Conservation (phyloP, 306 rosid genomes). For the Trifolium subterraneum region DNA sequence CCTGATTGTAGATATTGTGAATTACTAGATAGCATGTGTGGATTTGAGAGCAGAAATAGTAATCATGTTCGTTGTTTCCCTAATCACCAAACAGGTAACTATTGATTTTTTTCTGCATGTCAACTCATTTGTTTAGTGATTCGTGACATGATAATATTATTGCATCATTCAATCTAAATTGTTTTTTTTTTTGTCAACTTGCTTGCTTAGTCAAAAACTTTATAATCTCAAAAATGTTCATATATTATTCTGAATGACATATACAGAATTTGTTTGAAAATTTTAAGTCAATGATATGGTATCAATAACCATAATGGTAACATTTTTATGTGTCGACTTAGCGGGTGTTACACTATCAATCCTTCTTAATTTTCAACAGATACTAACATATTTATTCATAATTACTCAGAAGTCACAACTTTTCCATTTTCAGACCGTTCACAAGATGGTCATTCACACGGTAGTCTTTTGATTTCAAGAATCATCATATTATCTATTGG, state of each 20-base stretch:
- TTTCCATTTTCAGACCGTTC: slow-evolving; percentile 47
- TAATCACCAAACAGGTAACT: slow-evolving; percentile 53
- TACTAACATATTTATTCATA: background rate
- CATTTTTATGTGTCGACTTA: background rate
- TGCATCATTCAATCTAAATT: background rate
- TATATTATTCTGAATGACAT: background rate
- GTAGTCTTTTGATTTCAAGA: slow-evolving; percentile 48
- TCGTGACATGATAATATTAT: background rate
- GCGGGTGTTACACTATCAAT: too few relatives aligned
- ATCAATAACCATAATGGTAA: background rate
- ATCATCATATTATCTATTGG: slow-evolving; percentile 56
- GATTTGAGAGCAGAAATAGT: slow-evolving; percentile 51
- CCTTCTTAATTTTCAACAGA: background rate
- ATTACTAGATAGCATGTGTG: slow-evolving; percentile 51
- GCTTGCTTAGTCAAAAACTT: slow-evolving; percentile 13
- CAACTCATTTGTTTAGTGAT: slow-evolving; percentile 15
- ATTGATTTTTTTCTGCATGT: background rate
- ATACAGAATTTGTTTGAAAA: slow-evolving; percentile 1
- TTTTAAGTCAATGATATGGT: slow-evolving; percentile 24
- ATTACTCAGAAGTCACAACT: background rate
- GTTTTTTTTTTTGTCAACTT: slow-evolving; percentile 13
- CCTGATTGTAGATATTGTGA: slow-evolving; percentile 71
- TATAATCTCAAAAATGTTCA: background rate
- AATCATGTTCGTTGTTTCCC: slow-evolving; percentile 51
- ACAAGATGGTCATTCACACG: background rate